These are phyloP conservation scores for Populus deltoides DNA, from an alignment of 345 rosid species.

Conservation along the genomic window DNA sequence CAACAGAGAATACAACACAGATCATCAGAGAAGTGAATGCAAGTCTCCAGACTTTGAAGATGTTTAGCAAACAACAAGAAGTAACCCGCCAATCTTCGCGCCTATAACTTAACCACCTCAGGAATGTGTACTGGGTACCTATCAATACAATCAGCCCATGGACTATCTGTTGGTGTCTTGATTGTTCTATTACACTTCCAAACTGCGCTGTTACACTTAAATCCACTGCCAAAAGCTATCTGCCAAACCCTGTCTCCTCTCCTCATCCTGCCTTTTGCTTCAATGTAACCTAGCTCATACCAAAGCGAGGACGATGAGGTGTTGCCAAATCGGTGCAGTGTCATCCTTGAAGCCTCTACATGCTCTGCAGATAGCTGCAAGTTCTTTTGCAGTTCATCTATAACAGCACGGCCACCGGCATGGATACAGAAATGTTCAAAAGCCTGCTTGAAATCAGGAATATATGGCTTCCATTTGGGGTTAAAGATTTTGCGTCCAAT, in stretches of 20 bases:
- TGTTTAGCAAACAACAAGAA: background rate
- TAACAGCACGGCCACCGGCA: constrained; percentile 58
- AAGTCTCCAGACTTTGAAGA: background rate
- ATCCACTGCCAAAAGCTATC: constrained; percentile 63
- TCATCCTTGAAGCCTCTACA: constrained; percentile 60
- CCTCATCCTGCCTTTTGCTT: constrained; percentile 47
- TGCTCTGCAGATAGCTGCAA: constrained; percentile 43
- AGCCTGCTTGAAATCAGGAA: constrained; percentile 56
- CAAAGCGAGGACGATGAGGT: constrained; percentile 66
- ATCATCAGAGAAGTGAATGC: background rate
- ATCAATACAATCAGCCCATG: constrained; percentile 46
- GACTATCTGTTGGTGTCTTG: constrained; percentile 29
- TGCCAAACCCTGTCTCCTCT: constrained; percentile 55
- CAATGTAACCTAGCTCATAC: constrained; percentile 50
- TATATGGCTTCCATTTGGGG: constrained; percentile 24
- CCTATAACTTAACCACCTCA: constrained; percentile 30
- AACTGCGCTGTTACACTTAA: constrained; percentile 63
- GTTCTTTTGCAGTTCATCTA: constrained; percentile 48
- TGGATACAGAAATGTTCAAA: constrained; percentile 67
- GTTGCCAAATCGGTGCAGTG: constrained; percentile 54
- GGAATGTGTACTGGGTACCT: constrained; percentile 36
- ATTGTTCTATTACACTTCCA: constrained; percentile 43
- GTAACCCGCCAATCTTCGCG: background rate
- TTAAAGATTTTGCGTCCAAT: constrained; percentile 35
- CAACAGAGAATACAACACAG: background rate